Evolutionary conservation across 164 flowering plant genomes (phyloP).

Genomic region (Umbellularia californica): DNA sequence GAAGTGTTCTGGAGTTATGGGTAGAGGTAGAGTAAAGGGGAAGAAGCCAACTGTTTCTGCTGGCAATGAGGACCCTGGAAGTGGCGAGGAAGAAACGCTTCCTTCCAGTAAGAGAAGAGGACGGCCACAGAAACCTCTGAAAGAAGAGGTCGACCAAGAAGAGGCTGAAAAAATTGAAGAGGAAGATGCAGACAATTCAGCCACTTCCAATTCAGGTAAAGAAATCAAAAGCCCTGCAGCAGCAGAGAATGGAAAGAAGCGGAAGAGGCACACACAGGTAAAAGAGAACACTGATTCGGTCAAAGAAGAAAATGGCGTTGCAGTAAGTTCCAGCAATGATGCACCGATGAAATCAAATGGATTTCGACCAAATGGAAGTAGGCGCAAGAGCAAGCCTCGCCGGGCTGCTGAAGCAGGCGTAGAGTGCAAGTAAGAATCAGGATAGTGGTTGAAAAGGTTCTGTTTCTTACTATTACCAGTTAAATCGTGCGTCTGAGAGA

Average conservation of each 20-base stretch:
- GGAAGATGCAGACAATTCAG: slow-evolving; percentile 32
- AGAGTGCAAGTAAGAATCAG: slow-evolving; percentile 49
- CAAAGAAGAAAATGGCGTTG: slow-evolving; percentile 50
- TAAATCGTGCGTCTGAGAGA: background rate
- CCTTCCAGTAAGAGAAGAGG: slow-evolving; percentile 73
- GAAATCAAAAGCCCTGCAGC: slow-evolving; percentile 26
- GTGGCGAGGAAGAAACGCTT: slow-evolving; percentile 67
- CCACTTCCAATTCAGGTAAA: slow-evolving; percentile 21
- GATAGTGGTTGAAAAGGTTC: background rate
- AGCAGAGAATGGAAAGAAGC: slow-evolving; percentile 52
- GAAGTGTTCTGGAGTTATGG: slow-evolving; percentile 31
- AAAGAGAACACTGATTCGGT: slow-evolving; percentile 40
- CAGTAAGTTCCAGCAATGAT: slow-evolving; percentile 30
- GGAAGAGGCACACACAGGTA: slow-evolving; percentile 36
- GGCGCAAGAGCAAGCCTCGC: slow-evolving; percentile 75
- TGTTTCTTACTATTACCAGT: background rate
- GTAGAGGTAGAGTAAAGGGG: slow-evolving; percentile 81
- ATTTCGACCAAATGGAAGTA: slow-evolving; percentile 55
- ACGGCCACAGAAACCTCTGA: slow-evolving; percentile 67
- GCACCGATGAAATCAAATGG: slow-evolving; percentile 46
- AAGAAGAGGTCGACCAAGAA: slow-evolving; percentile 57
- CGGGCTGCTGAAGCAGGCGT: slow-evolving; percentile 85
- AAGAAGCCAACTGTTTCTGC: slow-evolving; percentile 44
- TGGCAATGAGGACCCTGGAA: slow-evolving; percentile 55
- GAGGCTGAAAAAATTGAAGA: slow-evolving; percentile 48